Conservation (phyloP, 331 rosid genomes). For the Pyrus hybrid region DNA sequence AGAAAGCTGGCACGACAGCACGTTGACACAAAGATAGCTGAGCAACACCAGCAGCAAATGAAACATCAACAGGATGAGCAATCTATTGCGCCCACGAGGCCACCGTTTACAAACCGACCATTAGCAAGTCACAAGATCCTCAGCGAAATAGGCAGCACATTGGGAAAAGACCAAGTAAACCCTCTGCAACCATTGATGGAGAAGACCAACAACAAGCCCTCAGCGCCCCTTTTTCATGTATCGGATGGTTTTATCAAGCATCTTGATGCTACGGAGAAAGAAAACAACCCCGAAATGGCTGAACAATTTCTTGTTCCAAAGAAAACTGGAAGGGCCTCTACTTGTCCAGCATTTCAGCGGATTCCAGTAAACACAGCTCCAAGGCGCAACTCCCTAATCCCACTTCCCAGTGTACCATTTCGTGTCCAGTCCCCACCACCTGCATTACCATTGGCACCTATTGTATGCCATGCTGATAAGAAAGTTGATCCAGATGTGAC, state of each 20-base stretch:
- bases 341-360: conserved; percentile 54
- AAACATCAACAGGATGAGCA: conserved; percentile 65
- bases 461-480: conserved; percentile 27
- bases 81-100: conserved; percentile 30
- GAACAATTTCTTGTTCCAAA: conserved; percentile 44
- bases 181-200: conserved; percentile 44
- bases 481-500: conserved; percentile 41
- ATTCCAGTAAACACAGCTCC: conserved; percentile 39
- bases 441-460: conserved; percentile 28
- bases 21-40: conserved; percentile 82
- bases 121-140: conserved; percentile 45
- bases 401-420: conserved; percentile 54
- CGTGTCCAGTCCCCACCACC: conserved; percentile 35
- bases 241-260: conserved; percentile 44
- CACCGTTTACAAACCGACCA: conserved; percentile 39
- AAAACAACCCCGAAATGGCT: conserved; percentile 67
- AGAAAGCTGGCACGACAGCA: conserved; percentile 93
- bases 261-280: conserved; percentile 65
- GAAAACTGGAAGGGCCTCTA: conserved; percentile 69
- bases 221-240: conserved; percentile 35
- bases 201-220: conserved; percentile 39
- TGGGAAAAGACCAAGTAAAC: conserved; percentile 46
- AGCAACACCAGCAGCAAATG: conserved; percentile 61
- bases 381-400: conserved; percentile 77
- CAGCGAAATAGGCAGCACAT: conserved; percentile 29